A percentile compares a stretch with the other conserved stretches of the same genome.
Conservation (phyloP, 192 early-diverging fungal genomes). For the Backusella circina region DNA sequence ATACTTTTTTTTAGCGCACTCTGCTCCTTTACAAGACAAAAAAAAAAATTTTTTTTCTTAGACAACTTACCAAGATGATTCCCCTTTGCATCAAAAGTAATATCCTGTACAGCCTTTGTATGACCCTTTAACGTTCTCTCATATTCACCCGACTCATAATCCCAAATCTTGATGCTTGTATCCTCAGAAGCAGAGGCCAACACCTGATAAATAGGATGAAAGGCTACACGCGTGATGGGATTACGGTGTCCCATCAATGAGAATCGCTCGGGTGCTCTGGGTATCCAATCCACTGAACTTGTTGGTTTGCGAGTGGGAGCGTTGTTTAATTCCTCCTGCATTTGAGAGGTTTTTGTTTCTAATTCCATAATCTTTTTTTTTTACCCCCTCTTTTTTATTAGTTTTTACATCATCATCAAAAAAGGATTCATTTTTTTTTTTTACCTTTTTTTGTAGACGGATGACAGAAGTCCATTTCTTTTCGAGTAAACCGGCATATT, state of each 20-base stretch:
- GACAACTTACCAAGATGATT: slow-evolving; percentile 76
- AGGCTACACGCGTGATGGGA: slow-evolving; percentile 77
- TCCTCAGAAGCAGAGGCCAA: slow-evolving; percentile 89
- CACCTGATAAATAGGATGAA: slow-evolving; percentile 83
- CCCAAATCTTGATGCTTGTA: slow-evolving; percentile 89
- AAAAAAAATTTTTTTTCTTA: slow-evolving; percentile 2
- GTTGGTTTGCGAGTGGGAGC: slow-evolving; percentile 53
- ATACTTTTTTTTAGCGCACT: neutral
- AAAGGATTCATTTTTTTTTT: neutral
- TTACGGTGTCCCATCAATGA: slow-evolving; percentile 74
- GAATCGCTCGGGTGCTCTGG: slow-evolving; percentile 72
- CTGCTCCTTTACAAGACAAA: neutral
- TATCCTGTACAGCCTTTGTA: slow-evolving; percentile 88
- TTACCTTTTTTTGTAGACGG: slow-evolving; percentile 81
- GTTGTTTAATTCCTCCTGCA: slow-evolving; percentile 69
- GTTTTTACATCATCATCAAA: neutral
- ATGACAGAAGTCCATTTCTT: slow-evolving; percentile 96
- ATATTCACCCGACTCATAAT: slow-evolving; percentile 90
- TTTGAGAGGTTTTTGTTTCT: slow-evolving; percentile 73
- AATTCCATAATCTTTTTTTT: slow-evolving; percentile 81
- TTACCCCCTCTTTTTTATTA: neutral
- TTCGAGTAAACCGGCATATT: slow-evolving; percentile 75
- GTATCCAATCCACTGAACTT: slow-evolving; percentile 74
- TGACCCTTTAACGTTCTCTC: slow-evolving; percentile 93
- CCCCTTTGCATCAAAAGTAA: slow-evolving; percentile 84